phyloP scores from a whole-genome alignment of 108 stramenopile species.

The Nannochloropsis salina region DNA sequence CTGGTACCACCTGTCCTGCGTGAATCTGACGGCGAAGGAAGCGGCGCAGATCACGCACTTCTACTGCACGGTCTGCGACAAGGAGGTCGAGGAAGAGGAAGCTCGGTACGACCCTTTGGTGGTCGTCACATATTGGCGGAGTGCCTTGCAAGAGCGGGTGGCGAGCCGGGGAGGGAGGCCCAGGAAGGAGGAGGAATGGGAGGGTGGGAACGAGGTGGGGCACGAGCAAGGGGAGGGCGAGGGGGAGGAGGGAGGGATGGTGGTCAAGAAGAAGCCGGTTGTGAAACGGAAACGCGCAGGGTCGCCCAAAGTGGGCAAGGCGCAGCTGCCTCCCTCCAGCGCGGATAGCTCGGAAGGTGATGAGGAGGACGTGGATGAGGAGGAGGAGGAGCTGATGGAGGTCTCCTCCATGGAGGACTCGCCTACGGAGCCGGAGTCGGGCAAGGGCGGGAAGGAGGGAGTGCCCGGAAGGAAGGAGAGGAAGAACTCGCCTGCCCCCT shows the following conservation, averaged over 20 bases:
- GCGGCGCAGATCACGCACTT: not conserved
- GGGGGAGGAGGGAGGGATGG: not conserved
- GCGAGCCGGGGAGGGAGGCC: not conserved
- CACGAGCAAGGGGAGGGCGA: not conserved
- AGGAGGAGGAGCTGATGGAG: not conserved
- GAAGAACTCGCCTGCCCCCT: not conserved
- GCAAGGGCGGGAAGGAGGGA: not conserved
- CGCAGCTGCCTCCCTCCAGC: not conserved
- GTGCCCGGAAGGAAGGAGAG: not conserved
- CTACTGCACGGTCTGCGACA: not conserved
- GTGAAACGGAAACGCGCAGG: not conserved
- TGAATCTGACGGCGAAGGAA: not conserved
- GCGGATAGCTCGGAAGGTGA: not conserved
- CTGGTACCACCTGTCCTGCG: slow-evolving; percentile 26
- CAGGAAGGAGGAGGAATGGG: not conserved
- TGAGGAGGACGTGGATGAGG: not conserved
- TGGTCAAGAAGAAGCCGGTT: not conserved
- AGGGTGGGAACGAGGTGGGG: not conserved
- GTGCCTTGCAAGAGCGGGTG: not conserved
- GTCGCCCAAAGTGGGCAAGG: not conserved
- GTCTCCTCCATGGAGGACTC: not conserved
- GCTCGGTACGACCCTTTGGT: not conserved
- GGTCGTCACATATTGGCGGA: not conserved
- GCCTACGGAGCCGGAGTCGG: too few relatives aligned
- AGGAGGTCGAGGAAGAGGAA: not conserved